Evolutionary conservation across 495 filamentous ascomycete species (phyloP).

Genomic region (Parathielavia appendiculata): DNA sequence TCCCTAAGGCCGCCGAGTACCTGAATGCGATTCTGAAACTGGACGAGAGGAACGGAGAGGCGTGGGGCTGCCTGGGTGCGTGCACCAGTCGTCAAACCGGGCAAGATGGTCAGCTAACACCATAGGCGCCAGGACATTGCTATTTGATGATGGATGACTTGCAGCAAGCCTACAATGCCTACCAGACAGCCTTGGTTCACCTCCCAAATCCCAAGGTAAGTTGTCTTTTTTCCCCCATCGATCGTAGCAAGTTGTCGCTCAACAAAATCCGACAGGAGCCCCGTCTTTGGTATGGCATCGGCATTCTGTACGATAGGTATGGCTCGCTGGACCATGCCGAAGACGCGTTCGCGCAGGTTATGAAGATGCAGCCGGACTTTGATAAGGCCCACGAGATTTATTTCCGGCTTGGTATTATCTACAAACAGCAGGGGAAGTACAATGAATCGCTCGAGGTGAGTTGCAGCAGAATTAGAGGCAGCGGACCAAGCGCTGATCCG

Average conservation of each 20-base stretch:
- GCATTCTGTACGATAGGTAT: slow-evolving; percentile 95
- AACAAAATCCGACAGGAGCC: slow-evolving; percentile 65
- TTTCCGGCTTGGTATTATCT: slow-evolving; percentile 97
- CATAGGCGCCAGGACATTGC: slow-evolving; percentile 66
- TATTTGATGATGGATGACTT: slow-evolving; percentile 99
- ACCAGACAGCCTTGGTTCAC: slow-evolving; percentile 92
- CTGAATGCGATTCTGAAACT: slow-evolving; percentile 87
- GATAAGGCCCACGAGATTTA: slow-evolving; percentile 99
- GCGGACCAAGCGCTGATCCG: slow-evolving; percentile 25
- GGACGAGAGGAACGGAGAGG: slow-evolving; percentile 83
- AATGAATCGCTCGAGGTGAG: slow-evolving; percentile 82
- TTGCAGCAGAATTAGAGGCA: slow-evolving; percentile 15
- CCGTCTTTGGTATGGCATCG: slow-evolving; percentile 98
- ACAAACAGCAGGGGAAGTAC: slow-evolving; percentile 98
- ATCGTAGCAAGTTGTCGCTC: slow-evolving; percentile 11
- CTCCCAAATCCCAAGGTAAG: slow-evolving; percentile 88
- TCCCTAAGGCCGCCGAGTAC: slow-evolving; percentile 89
- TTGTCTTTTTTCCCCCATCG: slow-evolving; percentile 4
- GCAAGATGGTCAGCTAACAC: slow-evolving; percentile 12
- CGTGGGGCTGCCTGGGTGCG: slow-evolving; percentile 90
- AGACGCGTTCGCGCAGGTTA: slow-evolving; percentile 97
- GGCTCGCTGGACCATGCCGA: slow-evolving; percentile 97
- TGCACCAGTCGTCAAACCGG: neutral
- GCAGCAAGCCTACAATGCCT: slow-evolving; percentile 95
- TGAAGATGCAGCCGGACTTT: slow-evolving; percentile 97